phyloP scores from a whole-genome alignment of 768 basidiomycete species.

The Lyophyllum atratum region DNA sequence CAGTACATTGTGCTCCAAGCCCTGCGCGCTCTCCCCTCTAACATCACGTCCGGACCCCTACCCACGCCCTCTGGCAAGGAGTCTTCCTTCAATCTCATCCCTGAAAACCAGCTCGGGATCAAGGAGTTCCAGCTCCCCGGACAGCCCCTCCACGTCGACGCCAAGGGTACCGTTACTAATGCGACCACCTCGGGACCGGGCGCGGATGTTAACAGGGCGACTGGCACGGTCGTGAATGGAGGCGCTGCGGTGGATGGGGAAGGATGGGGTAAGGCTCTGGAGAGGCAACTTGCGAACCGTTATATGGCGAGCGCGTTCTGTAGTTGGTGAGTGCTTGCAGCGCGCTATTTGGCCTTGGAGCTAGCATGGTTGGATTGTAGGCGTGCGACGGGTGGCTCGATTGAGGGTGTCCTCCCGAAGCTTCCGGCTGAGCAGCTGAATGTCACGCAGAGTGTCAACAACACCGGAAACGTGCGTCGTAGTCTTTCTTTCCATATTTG shows the following conservation, averaged over 20 bases:
- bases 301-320: slow-evolving; percentile 84
- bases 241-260: slow-evolving; percentile 61
- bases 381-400: slow-evolving; percentile 87
- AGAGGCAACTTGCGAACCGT: slow-evolving; percentile 79
- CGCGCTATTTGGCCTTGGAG: background rate
- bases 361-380: slow-evolving; percentile 32
- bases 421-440: slow-evolving; percentile 73
- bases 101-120: slow-evolving; percentile 79
- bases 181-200: slow-evolving; percentile 51
- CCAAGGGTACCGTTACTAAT: slow-evolving; percentile 30
- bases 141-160: slow-evolving; percentile 52
- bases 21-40: slow-evolving; percentile 70
- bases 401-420: slow-evolving; percentile 66
- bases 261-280: slow-evolving; percentile 64
- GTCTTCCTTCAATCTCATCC: slow-evolving; percentile 70
- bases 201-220: slow-evolving; percentile 62
- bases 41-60: slow-evolving; percentile 60
- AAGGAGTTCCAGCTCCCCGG: slow-evolving; percentile 68
- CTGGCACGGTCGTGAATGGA: slow-evolving; percentile 63
- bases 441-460: slow-evolving; percentile 62
- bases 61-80: slow-evolving; percentile 50
- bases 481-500: background rate
- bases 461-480: slow-evolving; percentile 70
- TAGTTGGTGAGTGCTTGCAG: slow-evolving; percentile 67
- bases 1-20: slow-evolving; percentile 82